phyloP scores from a whole-genome alignment of 495 filamentous ascomycete species.

The Tuber melanosporum region DNA sequence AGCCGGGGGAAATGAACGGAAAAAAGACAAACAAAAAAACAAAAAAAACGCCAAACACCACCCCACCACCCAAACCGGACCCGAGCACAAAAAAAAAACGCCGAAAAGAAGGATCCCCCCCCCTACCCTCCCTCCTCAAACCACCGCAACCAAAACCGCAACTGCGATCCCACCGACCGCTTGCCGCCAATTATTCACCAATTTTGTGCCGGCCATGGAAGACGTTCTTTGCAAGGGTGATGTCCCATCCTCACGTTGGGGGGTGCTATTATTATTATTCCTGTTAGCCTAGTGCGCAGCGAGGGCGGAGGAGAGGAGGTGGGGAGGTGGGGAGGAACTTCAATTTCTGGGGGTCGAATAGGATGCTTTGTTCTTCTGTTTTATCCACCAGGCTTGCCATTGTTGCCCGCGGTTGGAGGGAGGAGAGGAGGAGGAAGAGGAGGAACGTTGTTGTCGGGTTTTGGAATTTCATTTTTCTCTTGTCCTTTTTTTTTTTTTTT shows the following conservation, averaged over 20 bases:
- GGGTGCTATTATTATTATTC: background rate
- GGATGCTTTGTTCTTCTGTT: background rate
- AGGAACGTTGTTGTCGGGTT: background rate
- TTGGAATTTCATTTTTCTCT: background rate
- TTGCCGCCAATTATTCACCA: constrained; percentile 32
- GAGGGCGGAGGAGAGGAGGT: background rate
- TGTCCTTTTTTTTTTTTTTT: background rate
- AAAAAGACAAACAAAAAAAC: too few species aligned
- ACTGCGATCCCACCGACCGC: constrained; percentile 36
- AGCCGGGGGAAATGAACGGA: too few species aligned
- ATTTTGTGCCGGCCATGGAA: constrained; percentile 24
- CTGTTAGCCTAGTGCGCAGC: too few species aligned
- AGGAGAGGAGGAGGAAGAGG: background rate
- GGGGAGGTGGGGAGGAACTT: background rate
- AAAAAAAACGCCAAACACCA: too few species aligned
- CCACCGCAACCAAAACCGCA: constrained; percentile 35
- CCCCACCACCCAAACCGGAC: background rate
- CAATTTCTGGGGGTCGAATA: background rate
- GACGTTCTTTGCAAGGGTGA: constrained; percentile 1
- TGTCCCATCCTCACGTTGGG: background rate
- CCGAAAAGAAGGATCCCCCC: background rate
- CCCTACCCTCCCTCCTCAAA: constrained; percentile 12
- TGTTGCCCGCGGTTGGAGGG: too few species aligned
- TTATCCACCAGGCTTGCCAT: too few species aligned
- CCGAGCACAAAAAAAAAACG: background rate